Evolutionary conservation across 1,139 yeast genomes (phyloP), one percentile per base, ranked within the genome.

Genomic region (Lodderomyces orthopsilosis): DNA sequence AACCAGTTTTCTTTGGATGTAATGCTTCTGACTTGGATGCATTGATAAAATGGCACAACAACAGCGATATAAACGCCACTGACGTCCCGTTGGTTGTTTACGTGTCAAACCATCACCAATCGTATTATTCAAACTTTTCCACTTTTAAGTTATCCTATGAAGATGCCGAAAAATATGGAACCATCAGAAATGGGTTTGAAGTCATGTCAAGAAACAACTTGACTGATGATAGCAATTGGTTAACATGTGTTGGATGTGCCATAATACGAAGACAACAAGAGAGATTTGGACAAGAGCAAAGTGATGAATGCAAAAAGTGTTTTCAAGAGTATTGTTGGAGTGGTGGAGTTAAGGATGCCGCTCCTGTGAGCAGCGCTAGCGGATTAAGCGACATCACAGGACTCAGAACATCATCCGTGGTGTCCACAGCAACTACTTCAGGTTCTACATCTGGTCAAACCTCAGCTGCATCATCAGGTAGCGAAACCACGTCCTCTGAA

Each of bases 221-320:
- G 5, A 60, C 76, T 3, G 63, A 61, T 38, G 75, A 71, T 47
- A 41, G 40, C 6, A 38, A 43, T 14, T 72, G 75, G 75, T 62
- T 66, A 6, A 63, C 64, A 1, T 72, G 77, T 56, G 73, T 72
- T 13, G 77, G 75, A 3, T 72, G 77, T 59, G 77, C 77, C 4
- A 62, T 72, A 19, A 69, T 72, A 34, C 59, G 75, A 50, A 56
- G 77, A 51, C 62, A 65, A 6, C 75, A 72, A 51, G 76, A 72
- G 51, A 54, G 77, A 45, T 56, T 62, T 40, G 65, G 65, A 2
- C 44, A 62, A 32, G 61, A 63, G 28, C 76, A 69, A 48, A 60
- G 70, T 1, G 70, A 65, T 27, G 71, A 70, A 46, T 72, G 77
- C 47, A 54, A 62, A 42, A 49, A 61, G 42, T 72, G 77, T 45